These are phyloP conservation scores for Fraxinus ornus DNA, from an alignment of 305 asterid species.

Conservation along the genomic window DNA sequence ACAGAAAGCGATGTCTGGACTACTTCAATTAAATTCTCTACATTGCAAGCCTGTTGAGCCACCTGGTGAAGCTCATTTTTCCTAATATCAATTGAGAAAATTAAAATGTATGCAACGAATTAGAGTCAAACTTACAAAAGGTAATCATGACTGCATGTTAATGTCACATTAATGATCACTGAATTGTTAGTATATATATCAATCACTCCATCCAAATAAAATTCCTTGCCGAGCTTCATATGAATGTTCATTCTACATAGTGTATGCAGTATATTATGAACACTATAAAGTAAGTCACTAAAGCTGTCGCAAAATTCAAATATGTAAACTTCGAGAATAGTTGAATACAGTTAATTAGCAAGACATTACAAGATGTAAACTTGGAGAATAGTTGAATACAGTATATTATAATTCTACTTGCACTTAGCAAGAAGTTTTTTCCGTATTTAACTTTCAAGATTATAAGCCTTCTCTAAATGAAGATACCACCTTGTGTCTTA, in stretches of 20 bases:
- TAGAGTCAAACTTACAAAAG: neutral
- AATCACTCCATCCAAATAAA: conserved; percentile 11
- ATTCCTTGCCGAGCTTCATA: neutral
- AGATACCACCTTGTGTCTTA: neutral
- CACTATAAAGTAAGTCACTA: neutral
- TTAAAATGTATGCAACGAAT: conserved; percentile 17
- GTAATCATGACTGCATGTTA: neutral
- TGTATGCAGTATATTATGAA: neutral
- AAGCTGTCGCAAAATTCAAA: neutral
- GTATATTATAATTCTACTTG: neutral
- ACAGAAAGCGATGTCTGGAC: conserved; percentile 63
- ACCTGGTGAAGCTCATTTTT: conserved; percentile 94
- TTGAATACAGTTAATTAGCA: neutral
- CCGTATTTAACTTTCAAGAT: neutral
- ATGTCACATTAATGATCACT: neutral
- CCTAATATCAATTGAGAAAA: conserved; percentile 42
- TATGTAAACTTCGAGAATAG: neutral
- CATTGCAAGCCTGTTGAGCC: conserved; percentile 90
- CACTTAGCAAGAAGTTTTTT: neutral
- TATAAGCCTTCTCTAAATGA: neutral
- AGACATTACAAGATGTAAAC: neutral
- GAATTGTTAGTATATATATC: neutral
- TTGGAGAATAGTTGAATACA: neutral
- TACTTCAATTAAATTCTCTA: conserved; percentile 83
- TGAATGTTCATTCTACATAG: neutral